Percentiles rank a stretch among this genome's conserved stretches.
Evolutionary conservation across 768 basidiomycete genomes (phyloP).

Genomic region (Suillus placidus): DNA sequence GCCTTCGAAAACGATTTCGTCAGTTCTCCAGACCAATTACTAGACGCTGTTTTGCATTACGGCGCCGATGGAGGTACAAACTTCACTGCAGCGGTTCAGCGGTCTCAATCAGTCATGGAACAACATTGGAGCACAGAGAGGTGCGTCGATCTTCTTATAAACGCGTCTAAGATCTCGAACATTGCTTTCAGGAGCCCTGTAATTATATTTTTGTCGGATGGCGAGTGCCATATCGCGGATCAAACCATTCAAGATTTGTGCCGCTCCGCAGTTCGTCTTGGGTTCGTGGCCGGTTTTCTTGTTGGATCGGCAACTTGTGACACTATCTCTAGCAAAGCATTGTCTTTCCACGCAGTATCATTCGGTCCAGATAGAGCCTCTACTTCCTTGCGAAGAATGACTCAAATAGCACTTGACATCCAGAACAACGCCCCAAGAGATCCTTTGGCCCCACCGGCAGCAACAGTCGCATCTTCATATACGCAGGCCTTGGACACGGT

Average conservation of each 20-base stretch:
- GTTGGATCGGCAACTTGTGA: not conserved
- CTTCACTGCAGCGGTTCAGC: conserved; percentile 43
- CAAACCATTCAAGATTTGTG: conserved; percentile 42
- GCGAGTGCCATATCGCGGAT: conserved; percentile 46
- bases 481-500: conserved; percentile 56
- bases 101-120: conserved; percentile 43
- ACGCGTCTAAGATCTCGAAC: not conserved
- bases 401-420: conserved; percentile 48
- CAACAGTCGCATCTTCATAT: conserved; percentile 48
- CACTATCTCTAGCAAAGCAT: conserved; percentile 43
- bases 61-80: conserved; percentile 43
- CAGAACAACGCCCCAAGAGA: conserved; percentile 48
- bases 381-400: conserved; percentile 48
- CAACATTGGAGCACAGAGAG: conserved; percentile 53
- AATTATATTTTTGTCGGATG: conserved; percentile 58
- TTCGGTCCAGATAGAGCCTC: conserved; percentile 44
- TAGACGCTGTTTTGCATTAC: conserved; percentile 40
- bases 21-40: conserved; percentile 47
- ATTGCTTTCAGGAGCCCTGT: conserved; percentile 40
- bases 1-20: conserved; percentile 49
- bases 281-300: conserved; percentile 34
- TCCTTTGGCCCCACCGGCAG: conserved; percentile 35
- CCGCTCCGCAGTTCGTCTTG: conserved; percentile 44
- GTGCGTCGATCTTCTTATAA: conserved; percentile 25
- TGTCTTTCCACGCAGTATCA: conserved; percentile 62